Base-by-base conservation (phyloP, 345 rosid species). In the Pugionium cornutum region DNA sequence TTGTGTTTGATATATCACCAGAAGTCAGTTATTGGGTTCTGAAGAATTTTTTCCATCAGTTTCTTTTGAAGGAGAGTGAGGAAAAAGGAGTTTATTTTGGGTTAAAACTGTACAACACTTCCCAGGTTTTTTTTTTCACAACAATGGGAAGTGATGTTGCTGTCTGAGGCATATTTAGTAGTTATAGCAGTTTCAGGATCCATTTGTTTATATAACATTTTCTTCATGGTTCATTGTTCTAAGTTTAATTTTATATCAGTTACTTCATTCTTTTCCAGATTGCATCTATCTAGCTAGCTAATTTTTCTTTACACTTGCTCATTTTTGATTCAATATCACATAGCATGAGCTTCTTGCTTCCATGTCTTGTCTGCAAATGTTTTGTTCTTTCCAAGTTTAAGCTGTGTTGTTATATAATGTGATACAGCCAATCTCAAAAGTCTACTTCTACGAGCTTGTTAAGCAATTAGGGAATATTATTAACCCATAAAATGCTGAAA, bases 111-210 rank as follows among this genome's bases (percentile, higher is more conserved):
- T 45, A 53, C 68, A 73, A 60, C 67, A 66, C 32, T 44, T 73
- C 67, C 63, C 57, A 53, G 34, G 62, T 59, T 66, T 66, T 70
- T 64, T 64, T 66, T 18, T 18, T 18, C 18, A 57, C 37, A 42
- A 72, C 72, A 73, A 37, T 59, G 72, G 76, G 70, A 53, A 27
- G 26, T 29, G 2, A 53, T 53, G 64, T 73, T 73, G 69, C 25
- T 63, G 29, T 30, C 2, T 18, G 25, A 29, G 66, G 60, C 47
- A 64, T 66, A 65, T 72, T 65, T 72, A 65, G 33, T 66, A 53
- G 63, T 32, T 32, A 66, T 66, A 73, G 72, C 9, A 7, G 62
- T 44, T 53, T 59, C 51, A 58, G 57, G 50, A 44, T 50, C 63
- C 32, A 46, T 73, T 53, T 53, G 46, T 60, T 60, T 60, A 59